Base-by-base conservation (phyloP, 2,329 filamentous ascomycete species). In the Periconia sp. region DNA sequence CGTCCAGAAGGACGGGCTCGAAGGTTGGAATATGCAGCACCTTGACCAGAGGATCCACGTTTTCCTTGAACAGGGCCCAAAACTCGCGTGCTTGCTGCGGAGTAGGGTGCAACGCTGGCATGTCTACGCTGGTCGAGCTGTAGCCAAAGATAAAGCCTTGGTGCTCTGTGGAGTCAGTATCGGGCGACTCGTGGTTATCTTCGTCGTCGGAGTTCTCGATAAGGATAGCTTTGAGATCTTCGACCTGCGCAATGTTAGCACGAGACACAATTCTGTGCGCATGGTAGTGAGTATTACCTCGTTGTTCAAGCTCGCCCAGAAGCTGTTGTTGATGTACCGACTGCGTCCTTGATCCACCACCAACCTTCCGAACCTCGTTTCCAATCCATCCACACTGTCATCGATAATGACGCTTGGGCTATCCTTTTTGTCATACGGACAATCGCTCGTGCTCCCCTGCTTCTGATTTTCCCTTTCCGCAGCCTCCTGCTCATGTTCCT, bases 231-330 rank as follows among this genome's bases (percentile, higher is more conserved):
- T 81, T 82, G 54, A 85, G 72, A 57, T 85, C 82, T 61, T 84
- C 81, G 15, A 85, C 78, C 77, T 80, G 52, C 19, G 24, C 15
- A 34, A 7, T 22, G 25, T 54, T 25, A 57, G 41, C 31, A 30
- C n/a, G 2, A 13, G n/a, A 7, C 34, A 17, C 13, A 11, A 3
- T 28, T 10, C 19, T 6, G 13, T 5, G 23, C 23, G 12, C 36
- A n/a, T 6, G 22, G 18, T 5, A 31, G 29, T 22, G 11, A 12
- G 19, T 34, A 72, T 40, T 68, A 86, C 84, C 77, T 91, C 87
- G 39, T 89, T 87, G 46, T 85, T 88, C 37, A 92, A 76, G 49
- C 82, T 88, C 15, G 86, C 82, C 86, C 86, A 90, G 59, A 91
- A 89, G 5, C 82, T 85, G 64, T 83, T 88, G 71, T 86, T 89